Conservation (phyloP, 345 rosid genomes). For the Linum lewisii region DNA sequence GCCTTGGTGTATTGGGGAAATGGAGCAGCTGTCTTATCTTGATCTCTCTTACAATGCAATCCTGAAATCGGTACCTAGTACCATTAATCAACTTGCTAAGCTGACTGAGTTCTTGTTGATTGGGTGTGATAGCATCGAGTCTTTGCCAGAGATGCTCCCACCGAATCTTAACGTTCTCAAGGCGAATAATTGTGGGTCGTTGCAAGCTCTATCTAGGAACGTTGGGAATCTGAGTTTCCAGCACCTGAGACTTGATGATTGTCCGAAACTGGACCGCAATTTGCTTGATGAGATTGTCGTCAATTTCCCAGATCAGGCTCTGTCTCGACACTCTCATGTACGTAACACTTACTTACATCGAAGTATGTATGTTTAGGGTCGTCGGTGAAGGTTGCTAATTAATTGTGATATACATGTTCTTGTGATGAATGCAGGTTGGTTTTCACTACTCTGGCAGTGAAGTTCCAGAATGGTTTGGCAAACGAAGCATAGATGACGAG, state of each 20-base stretch:
- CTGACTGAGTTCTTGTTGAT: background rate
- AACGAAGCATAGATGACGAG: background rate
- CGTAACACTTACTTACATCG: no score
- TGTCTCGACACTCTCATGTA: background rate
- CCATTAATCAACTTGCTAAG: background rate
- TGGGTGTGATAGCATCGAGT: background rate
- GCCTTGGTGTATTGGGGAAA: background rate
- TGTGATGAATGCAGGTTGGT: background rate
- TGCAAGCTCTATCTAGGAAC: background rate
- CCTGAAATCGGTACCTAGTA: background rate
- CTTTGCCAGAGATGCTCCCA: background rate
- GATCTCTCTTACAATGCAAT: background rate
- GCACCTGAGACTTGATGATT: background rate
- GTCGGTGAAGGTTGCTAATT: background rate
- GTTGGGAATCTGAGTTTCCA: background rate
- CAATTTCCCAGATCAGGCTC: background rate
- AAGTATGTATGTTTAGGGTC: background rate
- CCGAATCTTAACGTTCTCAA: background rate
- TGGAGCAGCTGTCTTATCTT: background rate
- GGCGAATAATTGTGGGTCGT: background rate
- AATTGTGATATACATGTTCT: background rate
- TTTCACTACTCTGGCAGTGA: background rate
- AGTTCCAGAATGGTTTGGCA: background rate
- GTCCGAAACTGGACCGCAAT: background rate
- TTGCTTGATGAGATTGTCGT: background rate